Percentiles rank a stretch among this genome's conserved stretches.
These are phyloP conservation scores for Neurospora crassa DNA, from an alignment of 2,329 filamentous ascomycete genomes.

Conservation along the genomic window DNA sequence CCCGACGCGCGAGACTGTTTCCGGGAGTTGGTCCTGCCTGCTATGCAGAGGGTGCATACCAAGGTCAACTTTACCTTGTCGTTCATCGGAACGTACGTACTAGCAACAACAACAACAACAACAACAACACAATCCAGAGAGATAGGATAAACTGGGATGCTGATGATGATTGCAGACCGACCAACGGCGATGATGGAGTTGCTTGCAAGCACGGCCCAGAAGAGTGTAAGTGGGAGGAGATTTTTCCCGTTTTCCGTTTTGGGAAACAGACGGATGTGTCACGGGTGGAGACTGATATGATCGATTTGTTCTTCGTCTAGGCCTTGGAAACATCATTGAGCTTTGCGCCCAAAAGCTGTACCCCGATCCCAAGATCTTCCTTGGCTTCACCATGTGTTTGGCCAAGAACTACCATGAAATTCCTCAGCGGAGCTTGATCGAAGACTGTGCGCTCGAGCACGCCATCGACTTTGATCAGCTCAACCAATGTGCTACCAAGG, in stretches of 20 bases:
- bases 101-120: neutral
- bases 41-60: constrained; percentile 70
- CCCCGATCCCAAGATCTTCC: constrained; percentile 74
- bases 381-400: constrained; percentile 91
- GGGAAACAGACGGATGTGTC: neutral
- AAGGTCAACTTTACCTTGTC: constrained; percentile 89
- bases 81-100: constrained; percentile 62
- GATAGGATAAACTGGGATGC: neutral
- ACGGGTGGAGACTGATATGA: neutral
- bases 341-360: constrained; percentile 81
- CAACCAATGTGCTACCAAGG: constrained; percentile 70
- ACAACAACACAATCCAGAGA: neutral
- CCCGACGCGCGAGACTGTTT: constrained; percentile 83
- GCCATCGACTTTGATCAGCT: constrained; percentile 74
- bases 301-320: constrained; percentile 15
- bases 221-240: constrained; percentile 47
- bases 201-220: constrained; percentile 79
- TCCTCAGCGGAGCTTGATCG: constrained; percentile 65
- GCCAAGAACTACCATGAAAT: constrained; percentile 67
- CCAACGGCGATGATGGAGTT: constrained; percentile 75
- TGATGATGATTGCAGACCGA: constrained; percentile 28
- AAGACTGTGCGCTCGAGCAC: constrained; percentile 85
- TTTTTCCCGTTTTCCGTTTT: neutral
- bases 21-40: constrained; percentile 68
- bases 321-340: constrained; percentile 87